Conservation (phyloP, 208 protist species). For the Wallacemonas collosoma region DNA sequence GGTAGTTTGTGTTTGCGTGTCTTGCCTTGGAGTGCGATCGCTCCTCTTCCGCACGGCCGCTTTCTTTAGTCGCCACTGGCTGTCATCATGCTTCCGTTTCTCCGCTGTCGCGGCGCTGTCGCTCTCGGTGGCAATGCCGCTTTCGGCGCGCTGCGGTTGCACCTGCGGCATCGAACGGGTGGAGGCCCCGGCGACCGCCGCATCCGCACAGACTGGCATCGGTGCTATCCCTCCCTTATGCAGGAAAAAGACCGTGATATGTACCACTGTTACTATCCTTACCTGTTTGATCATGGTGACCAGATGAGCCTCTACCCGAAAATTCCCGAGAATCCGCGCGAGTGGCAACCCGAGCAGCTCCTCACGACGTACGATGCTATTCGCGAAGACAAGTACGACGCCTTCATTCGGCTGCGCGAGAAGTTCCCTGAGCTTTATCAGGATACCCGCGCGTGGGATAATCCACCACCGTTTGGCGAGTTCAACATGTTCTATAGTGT, state of each 20-base stretch:
- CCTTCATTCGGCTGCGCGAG: constrained; percentile 87
- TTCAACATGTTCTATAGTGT: constrained; percentile 96
- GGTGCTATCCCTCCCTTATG: constrained; percentile 90
- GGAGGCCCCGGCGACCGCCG: constrained; percentile 81
- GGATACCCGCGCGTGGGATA: constrained; percentile 91
- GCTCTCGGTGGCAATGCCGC: neutral
- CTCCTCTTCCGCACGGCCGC: constrained; percentile 16
- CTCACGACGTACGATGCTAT: constrained; percentile 94
- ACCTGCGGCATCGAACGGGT: constrained; percentile 65
- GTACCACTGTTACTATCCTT: constrained; percentile 95
- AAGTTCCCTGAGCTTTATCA: constrained; percentile 94
- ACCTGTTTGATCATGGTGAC: constrained; percentile 92
- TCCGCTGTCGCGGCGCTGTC: neutral
- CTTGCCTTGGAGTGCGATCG: constrained; percentile 7
- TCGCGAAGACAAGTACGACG: constrained; percentile 94
- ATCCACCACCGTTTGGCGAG: constrained; percentile 92
- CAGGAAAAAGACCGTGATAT: constrained; percentile 91
- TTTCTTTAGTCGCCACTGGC: neutral
- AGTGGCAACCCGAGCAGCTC: constrained; percentile 91
- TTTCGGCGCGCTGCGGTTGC: constrained; percentile 10
- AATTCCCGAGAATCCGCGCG: constrained; percentile 89
- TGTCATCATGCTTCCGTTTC: constrained; percentile 14
- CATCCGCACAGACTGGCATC: constrained; percentile 87
- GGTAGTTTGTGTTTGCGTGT: neutral
- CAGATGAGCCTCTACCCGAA: constrained; percentile 93